Evolutionary conservation across 2,329 filamentous ascomycete species (phyloP).

Genomic region (Trichophyton verrucosum): DNA sequence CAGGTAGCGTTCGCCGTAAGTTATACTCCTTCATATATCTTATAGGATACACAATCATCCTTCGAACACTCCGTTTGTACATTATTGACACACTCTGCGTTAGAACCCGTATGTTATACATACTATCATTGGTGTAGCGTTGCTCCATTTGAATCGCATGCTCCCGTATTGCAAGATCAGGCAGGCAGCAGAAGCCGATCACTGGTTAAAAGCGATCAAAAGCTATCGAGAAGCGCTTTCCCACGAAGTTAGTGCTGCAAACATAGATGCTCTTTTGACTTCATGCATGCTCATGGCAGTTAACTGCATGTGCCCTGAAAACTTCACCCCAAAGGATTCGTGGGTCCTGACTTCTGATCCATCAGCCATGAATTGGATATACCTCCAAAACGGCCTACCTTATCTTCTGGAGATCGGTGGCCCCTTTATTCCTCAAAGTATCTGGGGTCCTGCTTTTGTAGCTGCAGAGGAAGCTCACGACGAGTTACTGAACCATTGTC

Average conservation of each 20-base stretch:
- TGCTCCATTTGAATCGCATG: conserved; percentile 19
- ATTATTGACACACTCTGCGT: conserved; percentile 13
- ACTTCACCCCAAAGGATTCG: conserved; percentile 17
- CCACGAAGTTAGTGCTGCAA: conserved; percentile 13
- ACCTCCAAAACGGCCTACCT: conserved; percentile 20
- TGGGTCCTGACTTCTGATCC: conserved; percentile 20
- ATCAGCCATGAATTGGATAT: conserved; percentile 22
- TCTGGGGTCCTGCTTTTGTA: conserved; percentile 19
- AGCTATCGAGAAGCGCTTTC: conserved; percentile 19
- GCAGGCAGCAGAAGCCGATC: conserved; percentile 18
- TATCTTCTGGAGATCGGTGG: conserved; percentile 15
- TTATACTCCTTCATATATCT: conserved; percentile 1
- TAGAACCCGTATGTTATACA: conserved; percentile 23
- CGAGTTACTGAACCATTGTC: conserved; percentile 11
- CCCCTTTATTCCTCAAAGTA: conserved; percentile 14
- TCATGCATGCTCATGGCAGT: conserved; percentile 23
- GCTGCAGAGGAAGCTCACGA: conserved; percentile 12
- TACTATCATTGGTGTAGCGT: conserved; percentile 20
- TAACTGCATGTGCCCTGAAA: conserved; percentile 17
- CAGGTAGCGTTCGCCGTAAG: conserved; percentile 14
- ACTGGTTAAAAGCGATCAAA: conserved; percentile 21
- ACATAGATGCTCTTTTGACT: conserved; percentile 20
- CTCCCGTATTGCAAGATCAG: conserved; percentile 12
- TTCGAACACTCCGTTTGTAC: background rate
- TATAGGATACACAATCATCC: too few relatives aligned